Conservation (phyloP, 2,329 filamentous ascomycete genomes). For the Neopestalotiopsis sp. region DNA sequence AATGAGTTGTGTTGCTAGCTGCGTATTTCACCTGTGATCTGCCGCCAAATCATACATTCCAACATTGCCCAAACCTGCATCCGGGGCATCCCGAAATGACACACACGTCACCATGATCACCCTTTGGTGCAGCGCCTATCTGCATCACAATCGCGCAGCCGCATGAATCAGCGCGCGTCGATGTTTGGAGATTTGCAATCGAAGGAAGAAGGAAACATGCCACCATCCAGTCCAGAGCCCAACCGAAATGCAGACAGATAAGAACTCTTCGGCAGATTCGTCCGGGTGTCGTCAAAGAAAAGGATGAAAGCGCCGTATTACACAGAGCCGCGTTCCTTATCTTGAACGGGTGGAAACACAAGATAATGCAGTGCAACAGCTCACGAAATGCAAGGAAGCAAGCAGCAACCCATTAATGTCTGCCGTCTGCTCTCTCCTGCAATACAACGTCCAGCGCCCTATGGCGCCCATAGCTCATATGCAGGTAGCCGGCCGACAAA, state of each 20-base stretch:
- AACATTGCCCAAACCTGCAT: background rate
- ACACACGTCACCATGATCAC: constrained; percentile 11
- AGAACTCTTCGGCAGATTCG: background rate
- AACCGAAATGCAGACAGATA: background rate
- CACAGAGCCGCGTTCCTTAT: constrained; percentile 3
- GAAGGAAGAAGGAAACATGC: background rate
- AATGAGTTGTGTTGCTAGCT: background rate
- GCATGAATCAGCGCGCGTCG: background rate
- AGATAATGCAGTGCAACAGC: constrained; percentile 12
- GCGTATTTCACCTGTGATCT: background rate
- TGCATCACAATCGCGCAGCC: background rate
- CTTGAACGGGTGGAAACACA: constrained; percentile 5
- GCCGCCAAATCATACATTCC: background rate
- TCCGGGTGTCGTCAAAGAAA: background rate
- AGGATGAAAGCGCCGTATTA: background rate
- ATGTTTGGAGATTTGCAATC: background rate
- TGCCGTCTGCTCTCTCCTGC: background rate
- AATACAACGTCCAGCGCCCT: background rate
- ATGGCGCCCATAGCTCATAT: background rate
- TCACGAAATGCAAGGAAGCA: background rate
- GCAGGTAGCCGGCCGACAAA: background rate
- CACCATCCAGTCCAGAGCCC: background rate
- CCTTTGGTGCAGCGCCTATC: background rate
- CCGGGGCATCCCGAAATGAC: constrained; percentile 12
- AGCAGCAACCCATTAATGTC: background rate